phyloP scores from a whole-genome alignment of 805 yeast species.

The Kurtzmaniella fragi region DNA sequence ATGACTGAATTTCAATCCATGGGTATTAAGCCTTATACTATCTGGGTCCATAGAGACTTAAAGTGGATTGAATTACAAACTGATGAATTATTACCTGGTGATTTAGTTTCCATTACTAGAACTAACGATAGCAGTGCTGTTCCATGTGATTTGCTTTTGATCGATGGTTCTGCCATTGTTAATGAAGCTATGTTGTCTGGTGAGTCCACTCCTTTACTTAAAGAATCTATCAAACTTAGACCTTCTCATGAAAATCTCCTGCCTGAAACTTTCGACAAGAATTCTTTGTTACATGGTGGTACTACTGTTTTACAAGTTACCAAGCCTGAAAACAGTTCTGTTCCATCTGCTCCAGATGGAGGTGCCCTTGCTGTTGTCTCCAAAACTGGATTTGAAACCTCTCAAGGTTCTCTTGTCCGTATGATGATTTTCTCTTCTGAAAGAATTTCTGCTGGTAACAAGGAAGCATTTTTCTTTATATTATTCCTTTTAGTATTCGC shows the following conservation, averaged over 20 bases:
- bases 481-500: slow-evolving; percentile 87
- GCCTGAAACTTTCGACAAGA: slow-evolving; percentile 81
- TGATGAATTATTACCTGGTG: slow-evolving; percentile 83
- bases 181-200: slow-evolving; percentile 99
- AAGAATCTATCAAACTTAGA: slow-evolving; percentile 84
- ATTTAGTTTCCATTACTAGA: slow-evolving; percentile 80
- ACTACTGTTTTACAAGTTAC: slow-evolving; percentile 93
- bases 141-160: slow-evolving; percentile 85
- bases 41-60: slow-evolving; percentile 65
- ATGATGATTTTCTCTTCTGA: slow-evolving; percentile 97
- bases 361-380: slow-evolving; percentile 90
- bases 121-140: slow-evolving; percentile 87
- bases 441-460: slow-evolving; percentile 92
- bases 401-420: slow-evolving; percentile 95
- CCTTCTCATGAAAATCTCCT: slow-evolving; percentile 65
- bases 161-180: slow-evolving; percentile 90
- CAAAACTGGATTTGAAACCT: slow-evolving; percentile 97
- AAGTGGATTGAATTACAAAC: slow-evolving; percentile 70
- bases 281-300: slow-evolving; percentile 89
- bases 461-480: slow-evolving; percentile 89
- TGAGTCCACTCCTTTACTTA: slow-evolving; percentile 93
- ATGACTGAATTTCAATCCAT: slow-evolving; percentile 93
- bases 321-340: slow-evolving; percentile 46
- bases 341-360: slow-evolving; percentile 75
- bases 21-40: slow-evolving; percentile 90